phyloP scores from a whole-genome alignment of 495 filamentous ascomycete species.

The Endocarpon pusillum region DNA sequence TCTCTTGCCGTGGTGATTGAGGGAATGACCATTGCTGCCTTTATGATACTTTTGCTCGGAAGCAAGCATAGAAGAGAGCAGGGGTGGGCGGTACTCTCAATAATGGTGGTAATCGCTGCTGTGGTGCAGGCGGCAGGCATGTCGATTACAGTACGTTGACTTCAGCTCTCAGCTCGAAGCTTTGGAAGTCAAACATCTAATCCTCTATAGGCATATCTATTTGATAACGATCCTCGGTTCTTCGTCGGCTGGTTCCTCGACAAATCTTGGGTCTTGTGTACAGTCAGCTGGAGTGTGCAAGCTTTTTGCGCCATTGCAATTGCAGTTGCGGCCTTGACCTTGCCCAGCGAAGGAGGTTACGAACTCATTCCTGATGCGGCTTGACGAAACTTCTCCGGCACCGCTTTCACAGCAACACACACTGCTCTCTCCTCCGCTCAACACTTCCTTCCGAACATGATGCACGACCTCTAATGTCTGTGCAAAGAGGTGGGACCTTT shows the following conservation, averaged over 20 bases:
- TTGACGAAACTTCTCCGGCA: conserved; percentile 4
- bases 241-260: conserved; percentile 72
- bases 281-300: conserved; percentile 50
- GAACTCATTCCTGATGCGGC: conserved; percentile 42
- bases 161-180: background rate
- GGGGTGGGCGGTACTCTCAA: conserved; percentile 60
- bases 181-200: background rate
- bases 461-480: too few species aligned
- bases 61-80: conserved; percentile 57
- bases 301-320: conserved; percentile 44
- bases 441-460: too few species aligned
- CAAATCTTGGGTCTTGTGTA: conserved; percentile 60
- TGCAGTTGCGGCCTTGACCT: conserved; percentile 39
- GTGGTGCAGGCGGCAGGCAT: conserved; percentile 49
- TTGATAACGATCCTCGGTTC: conserved; percentile 73
- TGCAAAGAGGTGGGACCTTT: background rate
- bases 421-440: background rate
- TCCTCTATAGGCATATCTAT: conserved; percentile 51
- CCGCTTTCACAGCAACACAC: conserved; percentile 1
- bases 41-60: conserved; percentile 54
- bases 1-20: conserved; percentile 62
- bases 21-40: conserved; percentile 56
- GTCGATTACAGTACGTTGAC: conserved; percentile 56
- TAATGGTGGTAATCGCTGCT: conserved; percentile 42
- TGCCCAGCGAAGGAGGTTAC: conserved; percentile 76